These are phyloP conservation scores for Sarcodon aspratus DNA, from an alignment of 768 basidiomycete species.

Conservation along the genomic window DNA sequence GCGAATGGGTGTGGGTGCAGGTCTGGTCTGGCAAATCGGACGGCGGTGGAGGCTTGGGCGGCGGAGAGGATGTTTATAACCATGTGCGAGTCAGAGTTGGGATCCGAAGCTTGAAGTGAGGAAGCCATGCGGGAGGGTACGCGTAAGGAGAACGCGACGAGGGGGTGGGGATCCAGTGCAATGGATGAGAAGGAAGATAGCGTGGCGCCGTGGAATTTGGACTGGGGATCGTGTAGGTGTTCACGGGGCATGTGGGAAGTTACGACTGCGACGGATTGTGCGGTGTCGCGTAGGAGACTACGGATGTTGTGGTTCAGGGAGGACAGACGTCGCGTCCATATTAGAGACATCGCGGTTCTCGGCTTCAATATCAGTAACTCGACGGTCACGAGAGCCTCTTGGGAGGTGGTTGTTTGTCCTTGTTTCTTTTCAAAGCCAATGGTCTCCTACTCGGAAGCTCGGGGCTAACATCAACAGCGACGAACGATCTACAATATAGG, in stretches of 20 bases:
- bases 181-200: constrained; percentile 90
- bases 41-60: constrained; percentile 47
- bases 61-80: constrained; percentile 76
- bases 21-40: constrained; percentile 65
- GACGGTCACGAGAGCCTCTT: neutral
- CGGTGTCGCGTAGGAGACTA: constrained; percentile 57
- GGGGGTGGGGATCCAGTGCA: constrained; percentile 78
- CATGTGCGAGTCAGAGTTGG: constrained; percentile 35
- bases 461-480: no score
- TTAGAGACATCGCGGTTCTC: neutral
- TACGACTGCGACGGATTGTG: constrained; percentile 81
- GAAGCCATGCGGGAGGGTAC: constrained; percentile 83
- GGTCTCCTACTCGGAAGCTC: no score
- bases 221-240: neutral
- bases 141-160: constrained; percentile 84
- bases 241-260: constrained; percentile 47
- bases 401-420: constrained; percentile 9
- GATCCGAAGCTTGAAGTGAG: constrained; percentile 27
- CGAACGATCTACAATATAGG: no score
- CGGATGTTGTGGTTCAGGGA: constrained; percentile 26
- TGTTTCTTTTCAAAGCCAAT: constrained; percentile 12
- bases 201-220: constrained; percentile 75
- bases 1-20: constrained; percentile 51
- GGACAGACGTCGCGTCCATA: neutral
- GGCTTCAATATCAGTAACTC: neutral